phyloP scores from a whole-genome alignment of 2,329 filamentous ascomycete species.

The Berkeleyomyces rouxiae region DNA sequence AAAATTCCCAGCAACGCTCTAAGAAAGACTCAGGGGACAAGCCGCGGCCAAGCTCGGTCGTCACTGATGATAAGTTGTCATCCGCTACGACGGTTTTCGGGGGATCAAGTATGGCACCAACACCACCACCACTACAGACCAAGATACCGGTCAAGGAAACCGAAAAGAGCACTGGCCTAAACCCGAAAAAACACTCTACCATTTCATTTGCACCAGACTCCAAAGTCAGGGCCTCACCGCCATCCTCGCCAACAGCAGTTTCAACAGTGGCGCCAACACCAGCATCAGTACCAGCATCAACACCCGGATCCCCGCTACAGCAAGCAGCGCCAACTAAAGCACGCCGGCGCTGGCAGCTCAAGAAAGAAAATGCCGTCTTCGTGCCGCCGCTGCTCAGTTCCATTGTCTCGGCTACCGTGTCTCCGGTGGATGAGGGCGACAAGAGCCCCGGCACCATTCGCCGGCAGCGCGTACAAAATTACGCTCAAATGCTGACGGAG shows the following conservation, averaged over 20 bases:
- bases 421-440: conserved; percentile 18
- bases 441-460: conserved; percentile 29
- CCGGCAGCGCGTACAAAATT: conserved; percentile 27
- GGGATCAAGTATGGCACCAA: neutral
- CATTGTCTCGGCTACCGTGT: neutral
- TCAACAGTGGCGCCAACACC: neutral
- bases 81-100: conserved; percentile 33
- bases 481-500: conserved; percentile 28
- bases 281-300: neutral
- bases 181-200: neutral
- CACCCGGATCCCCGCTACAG: neutral
- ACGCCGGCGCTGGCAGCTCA: neutral
- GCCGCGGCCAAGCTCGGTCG: neutral
- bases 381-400: neutral
- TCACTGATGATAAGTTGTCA: conserved; percentile 22
- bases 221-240: neutral
- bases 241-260: neutral
- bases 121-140: neutral
- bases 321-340: neutral
- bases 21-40: neutral
- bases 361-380: neutral
- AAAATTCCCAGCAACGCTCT: neutral
- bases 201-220: neutral
- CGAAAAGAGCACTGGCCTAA: neutral
- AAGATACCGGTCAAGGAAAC: neutral